A percentile compares a stretch with the other conserved stretches of the same genome.
Evolutionary conservation across 768 basidiomycete genomes (phyloP).

Genomic region (Termitomyces sp.): DNA sequence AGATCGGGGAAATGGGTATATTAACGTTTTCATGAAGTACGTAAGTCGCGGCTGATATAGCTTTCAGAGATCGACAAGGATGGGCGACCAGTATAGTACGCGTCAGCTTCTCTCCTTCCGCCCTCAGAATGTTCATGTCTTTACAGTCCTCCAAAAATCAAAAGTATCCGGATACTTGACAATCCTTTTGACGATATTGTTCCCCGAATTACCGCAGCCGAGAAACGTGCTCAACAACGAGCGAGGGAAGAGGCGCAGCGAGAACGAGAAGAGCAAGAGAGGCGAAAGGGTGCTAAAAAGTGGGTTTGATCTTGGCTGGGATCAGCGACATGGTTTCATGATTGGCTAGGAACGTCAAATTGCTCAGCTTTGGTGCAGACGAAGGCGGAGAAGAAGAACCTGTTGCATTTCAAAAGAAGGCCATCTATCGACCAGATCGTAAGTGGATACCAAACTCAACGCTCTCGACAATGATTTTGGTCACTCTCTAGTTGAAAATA

Average conservation of each 20-base stretch:
- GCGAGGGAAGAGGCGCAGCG: conserved; percentile 72
- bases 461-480: neutral
- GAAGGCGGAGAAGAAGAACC: conserved; percentile 62
- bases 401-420: conserved; percentile 64
- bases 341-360: conserved; percentile 69
- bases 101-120: conserved; percentile 19
- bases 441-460: conserved; percentile 23
- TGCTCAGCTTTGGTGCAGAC: conserved; percentile 84
- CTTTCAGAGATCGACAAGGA: conserved; percentile 62
- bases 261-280: conserved; percentile 72
- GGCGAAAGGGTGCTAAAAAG: conserved; percentile 84
- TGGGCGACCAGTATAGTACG: conserved; percentile 75
- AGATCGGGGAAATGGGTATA: conserved; percentile 86
- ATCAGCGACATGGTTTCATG: neutral
- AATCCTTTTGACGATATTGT: conserved; percentile 96
- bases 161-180: conserved; percentile 75
- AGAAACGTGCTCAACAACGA: conserved; percentile 77
- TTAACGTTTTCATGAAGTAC: neutral
- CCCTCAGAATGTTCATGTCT: neutral
- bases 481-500: conserved; percentile 30
- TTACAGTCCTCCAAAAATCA: conserved; percentile 85
- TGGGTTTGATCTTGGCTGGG: conserved; percentile 27
- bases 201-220: conserved; percentile 93
- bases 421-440: conserved; percentile 83
- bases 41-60: neutral